Evolutionary conservation across 2,329 filamentous ascomycete species (phyloP).

Genomic region (Ceratocystis cubensis): DNA sequence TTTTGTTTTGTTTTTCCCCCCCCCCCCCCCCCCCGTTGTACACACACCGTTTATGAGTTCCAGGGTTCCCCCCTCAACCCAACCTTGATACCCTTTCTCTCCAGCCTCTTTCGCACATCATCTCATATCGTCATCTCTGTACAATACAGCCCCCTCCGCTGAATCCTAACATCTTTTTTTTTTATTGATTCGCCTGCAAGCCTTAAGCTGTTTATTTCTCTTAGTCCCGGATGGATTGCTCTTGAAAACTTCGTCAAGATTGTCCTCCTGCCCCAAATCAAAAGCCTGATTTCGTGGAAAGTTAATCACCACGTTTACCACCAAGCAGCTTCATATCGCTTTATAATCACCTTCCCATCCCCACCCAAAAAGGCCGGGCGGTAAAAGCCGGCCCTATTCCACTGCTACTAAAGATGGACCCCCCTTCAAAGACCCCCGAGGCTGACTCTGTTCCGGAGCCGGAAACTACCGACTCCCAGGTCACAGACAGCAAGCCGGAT

Average conservation of each 20-base stretch:
- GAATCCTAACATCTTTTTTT: not conserved
- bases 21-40: not conserved
- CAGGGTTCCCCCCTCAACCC: not conserved
- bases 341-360: not conserved
- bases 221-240: not conserved
- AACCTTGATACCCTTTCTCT: slow-evolving; percentile 12
- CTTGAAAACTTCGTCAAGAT: not conserved
- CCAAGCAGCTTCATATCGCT: not conserved
- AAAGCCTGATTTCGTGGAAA: not conserved
- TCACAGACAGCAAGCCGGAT: not conserved
- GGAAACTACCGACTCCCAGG: not conserved
- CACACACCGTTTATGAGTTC: not conserved
- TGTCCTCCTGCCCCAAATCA: not conserved
- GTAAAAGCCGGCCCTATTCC: not conserved
- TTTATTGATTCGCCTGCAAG: not conserved
- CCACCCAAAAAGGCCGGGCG: not conserved
- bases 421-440: not conserved
- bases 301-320: not conserved
- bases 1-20: too few species aligned
- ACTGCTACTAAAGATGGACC: not conserved
- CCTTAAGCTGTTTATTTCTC: not conserved
- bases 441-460: not conserved
- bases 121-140: slow-evolving; percentile 8
- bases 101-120: not conserved
- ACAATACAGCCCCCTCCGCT: slow-evolving; percentile 3